Evolutionary conservation across 257 asterid species (phyloP), one percentile per base, ranked within the genome.

Genomic region (Petunia secreta): DNA sequence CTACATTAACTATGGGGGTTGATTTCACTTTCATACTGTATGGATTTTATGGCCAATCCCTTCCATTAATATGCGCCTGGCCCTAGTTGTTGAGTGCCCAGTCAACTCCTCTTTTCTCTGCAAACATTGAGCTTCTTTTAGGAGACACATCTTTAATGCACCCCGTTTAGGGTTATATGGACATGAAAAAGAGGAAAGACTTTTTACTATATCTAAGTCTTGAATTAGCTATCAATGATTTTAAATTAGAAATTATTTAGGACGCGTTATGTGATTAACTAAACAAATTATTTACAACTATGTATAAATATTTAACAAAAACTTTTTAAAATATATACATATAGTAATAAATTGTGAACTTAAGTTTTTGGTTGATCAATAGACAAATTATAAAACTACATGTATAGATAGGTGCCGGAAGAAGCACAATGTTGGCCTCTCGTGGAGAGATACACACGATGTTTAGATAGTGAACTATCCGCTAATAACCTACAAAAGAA

Each of bases 51-150:
- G 76, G 76, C 55, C 76, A 69, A 4, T 52, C 34, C 77, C 4
- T 54, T 66, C 87, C 88, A 87, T 91, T 82, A 91, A 88, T 91
- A 83, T 82, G 63, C 75, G 81, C 86, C 77, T 69, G 77, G 77
- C 25, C 77, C 58, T 69, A 46, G 77, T 71, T 81, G 89, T 88
- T 82, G 91, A 85, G 73, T 80, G 84, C 69, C 82, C 91, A 88
- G 95, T 91, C 94, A 91, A 90, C 92, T 88, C 91, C 87, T 85
- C 87, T 81, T 59, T 69, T 75, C 86, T 84, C 60, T 48, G 79
- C 82, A 55, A 25, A 46, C 82, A 81, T 82, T 71, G 82, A 55
- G 59, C 81, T 83, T 86, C 82, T 82, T 59, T 75, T 59, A 63
- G 83, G 87, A 80, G 83, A 83, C 88, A 83, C 14, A 75, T 63